Percentiles rank a stretch among this genome's conserved stretches.
These are phyloP conservation scores for Udeniomyces megalosporus DNA, from an alignment of 768 basidiomycete genomes.

Conservation along the genomic window DNA sequence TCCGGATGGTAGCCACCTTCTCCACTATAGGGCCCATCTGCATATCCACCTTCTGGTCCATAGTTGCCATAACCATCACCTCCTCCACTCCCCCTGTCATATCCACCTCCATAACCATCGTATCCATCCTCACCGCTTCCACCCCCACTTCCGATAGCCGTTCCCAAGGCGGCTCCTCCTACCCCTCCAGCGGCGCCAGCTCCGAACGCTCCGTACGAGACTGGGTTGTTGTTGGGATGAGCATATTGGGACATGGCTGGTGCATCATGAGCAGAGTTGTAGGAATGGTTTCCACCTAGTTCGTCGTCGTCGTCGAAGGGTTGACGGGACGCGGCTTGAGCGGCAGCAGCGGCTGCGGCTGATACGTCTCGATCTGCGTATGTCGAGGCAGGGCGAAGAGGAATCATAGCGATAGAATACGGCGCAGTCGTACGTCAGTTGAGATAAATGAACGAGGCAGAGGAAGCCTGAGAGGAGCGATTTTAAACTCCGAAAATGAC, in stretches of 20 bases:
- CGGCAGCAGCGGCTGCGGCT: conserved; percentile 14
- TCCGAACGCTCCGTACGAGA: not conserved
- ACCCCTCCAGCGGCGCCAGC: not conserved
- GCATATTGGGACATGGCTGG: conserved; percentile 15
- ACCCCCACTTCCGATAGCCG: not conserved
- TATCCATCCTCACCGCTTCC: not conserved
- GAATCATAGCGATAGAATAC: not conserved
- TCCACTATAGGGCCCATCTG: not conserved
- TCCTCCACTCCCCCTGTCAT: not conserved
- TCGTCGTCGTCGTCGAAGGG: conserved; percentile 15
- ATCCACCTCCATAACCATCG: conserved; percentile 1
- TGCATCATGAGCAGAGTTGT: conserved; percentile 7
- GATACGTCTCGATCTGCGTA: conserved; percentile 13
- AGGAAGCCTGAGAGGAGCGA: not conserved
- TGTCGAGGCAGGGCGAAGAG: not conserved
- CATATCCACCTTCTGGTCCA: not conserved
- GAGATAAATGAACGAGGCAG: no score
- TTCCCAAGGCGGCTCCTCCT: not conserved
- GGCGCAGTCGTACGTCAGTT: no score
- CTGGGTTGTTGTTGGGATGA: not conserved
- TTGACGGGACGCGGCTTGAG: conserved; percentile 14
- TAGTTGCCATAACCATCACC: not conserved
- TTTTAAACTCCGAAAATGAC: not conserved
- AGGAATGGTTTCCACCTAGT: not conserved
- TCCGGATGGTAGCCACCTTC: not conserved